Conservation (phyloP, 805 yeast species). For the Metschnikowia vanudenii region DNA sequence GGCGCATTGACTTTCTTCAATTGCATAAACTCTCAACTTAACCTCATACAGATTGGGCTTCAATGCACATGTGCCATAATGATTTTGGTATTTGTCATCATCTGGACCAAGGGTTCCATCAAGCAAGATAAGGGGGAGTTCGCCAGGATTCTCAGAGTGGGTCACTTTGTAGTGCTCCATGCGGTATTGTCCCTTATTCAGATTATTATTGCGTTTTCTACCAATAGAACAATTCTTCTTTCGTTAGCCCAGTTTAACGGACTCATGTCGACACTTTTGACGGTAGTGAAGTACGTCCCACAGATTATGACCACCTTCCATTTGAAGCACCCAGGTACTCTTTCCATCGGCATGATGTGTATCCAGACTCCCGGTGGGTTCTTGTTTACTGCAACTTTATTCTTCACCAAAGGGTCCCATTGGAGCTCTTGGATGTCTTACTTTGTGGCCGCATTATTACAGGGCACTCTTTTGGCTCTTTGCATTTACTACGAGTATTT, state of each 20-base stretch:
- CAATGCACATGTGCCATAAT: slow-evolving; percentile 61
- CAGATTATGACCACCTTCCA: slow-evolving; percentile 69
- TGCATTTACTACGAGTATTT: slow-evolving; percentile 50
- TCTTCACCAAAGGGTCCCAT: slow-evolving; percentile 67
- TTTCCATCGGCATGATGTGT: slow-evolving; percentile 77
- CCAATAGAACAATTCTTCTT: slow-evolving; percentile 25
- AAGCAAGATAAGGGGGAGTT: slow-evolving; percentile 48
- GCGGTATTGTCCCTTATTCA: slow-evolving; percentile 32
- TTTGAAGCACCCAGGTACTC: slow-evolving; percentile 75
- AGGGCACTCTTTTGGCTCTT: slow-evolving; percentile 58
- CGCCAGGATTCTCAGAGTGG: slow-evolving; percentile 38
- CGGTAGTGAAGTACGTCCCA: slow-evolving; percentile 74
- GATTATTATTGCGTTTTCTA: slow-evolving; percentile 32
- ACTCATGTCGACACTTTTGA: slow-evolving; percentile 57
- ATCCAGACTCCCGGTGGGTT: slow-evolving; percentile 90
- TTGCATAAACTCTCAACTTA: slow-evolving; percentile 65
- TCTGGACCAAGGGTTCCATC: slow-evolving; percentile 45
- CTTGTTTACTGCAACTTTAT: slow-evolving; percentile 71
- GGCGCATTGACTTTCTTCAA: slow-evolving; percentile 49
- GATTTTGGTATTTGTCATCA: slow-evolving; percentile 55
- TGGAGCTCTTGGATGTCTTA: slow-evolving; percentile 90
- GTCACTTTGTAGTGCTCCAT: slow-evolving; percentile 41
- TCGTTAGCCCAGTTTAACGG: slow-evolving; percentile 62
- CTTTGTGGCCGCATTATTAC: slow-evolving; percentile 67
- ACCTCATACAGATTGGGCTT: slow-evolving; percentile 61